Conservation (phyloP, 2,329 filamentous ascomycete genomes). For the Stylonectria norvegica region DNA sequence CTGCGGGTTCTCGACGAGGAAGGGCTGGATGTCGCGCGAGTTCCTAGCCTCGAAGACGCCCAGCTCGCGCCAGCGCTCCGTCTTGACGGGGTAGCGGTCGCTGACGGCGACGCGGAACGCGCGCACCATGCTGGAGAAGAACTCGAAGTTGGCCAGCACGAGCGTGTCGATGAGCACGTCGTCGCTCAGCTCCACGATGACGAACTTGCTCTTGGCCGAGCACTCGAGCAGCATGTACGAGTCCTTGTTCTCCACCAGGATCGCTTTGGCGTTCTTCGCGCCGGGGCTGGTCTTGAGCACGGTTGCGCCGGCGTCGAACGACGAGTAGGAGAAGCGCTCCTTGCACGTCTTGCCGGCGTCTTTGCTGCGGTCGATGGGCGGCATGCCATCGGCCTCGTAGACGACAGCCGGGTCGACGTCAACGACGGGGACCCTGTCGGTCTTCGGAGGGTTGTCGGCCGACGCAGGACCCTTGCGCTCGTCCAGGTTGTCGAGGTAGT, state of each 20-base stretch:
- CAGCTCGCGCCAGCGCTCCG: constrained; percentile 85
- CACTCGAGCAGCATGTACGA: constrained; percentile 97
- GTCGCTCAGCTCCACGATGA: constrained; percentile 91
- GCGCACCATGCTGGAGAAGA: constrained; percentile 96
- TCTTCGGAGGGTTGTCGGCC: not conserved
- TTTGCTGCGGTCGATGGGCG: constrained; percentile 68
- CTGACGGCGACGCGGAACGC: constrained; percentile 89
- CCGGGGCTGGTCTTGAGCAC: constrained; percentile 85
- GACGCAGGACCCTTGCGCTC: constrained; percentile 9
- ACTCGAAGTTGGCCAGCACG: constrained; percentile 97
- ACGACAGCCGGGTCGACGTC: constrained; percentile 39
- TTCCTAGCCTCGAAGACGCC: constrained; percentile 90
- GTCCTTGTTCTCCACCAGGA: constrained; percentile 95
- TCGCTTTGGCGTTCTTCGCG: constrained; percentile 81
- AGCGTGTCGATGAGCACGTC: constrained; percentile 85
- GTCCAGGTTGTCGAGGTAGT: constrained; percentile 24
- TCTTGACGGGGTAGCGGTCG: constrained; percentile 89
- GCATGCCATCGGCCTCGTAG: constrained; percentile 46
- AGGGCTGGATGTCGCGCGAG: constrained; percentile 88
- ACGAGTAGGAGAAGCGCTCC: constrained; percentile 95
- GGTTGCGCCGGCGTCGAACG: constrained; percentile 93
- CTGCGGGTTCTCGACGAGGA: constrained; percentile 87
- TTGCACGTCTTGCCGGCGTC: constrained; percentile 97
- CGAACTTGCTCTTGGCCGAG: constrained; percentile 80
- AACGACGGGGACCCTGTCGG: constrained; percentile 17